phyloP scores from a whole-genome alignment of 2,329 filamentous ascomycete species.

The Neonectria hederae region DNA sequence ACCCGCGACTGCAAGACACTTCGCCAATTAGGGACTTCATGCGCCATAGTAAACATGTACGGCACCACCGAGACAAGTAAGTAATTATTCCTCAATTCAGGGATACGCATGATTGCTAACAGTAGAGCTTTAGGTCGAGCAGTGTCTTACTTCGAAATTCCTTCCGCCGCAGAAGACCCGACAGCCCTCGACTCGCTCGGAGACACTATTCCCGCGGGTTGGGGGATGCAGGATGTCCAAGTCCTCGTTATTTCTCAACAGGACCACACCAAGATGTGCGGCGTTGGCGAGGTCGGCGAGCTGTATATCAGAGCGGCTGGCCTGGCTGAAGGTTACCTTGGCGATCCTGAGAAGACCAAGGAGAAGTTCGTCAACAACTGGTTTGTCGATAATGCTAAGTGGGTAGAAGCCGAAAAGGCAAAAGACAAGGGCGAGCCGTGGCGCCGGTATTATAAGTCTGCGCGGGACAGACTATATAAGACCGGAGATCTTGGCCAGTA shows the following conservation, averaged over 20 bases:
- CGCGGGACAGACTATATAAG: conserved; percentile 84
- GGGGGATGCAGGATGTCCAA: conserved; percentile 90
- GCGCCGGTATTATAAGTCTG: conserved; percentile 80
- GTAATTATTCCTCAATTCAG: too few relatives aligned
- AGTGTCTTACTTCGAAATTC: too few relatives aligned
- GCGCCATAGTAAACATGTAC: too few relatives aligned
- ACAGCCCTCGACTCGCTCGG: conserved; percentile 52
- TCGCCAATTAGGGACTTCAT: too few relatives aligned
- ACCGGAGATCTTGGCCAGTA: conserved; percentile 77
- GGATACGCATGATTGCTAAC: too few relatives aligned
- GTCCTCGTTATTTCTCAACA: conserved; percentile 82
- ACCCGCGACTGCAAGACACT: conserved; percentile 79
- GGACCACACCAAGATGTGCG: conserved; percentile 73
- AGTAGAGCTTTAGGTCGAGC: too few relatives aligned
- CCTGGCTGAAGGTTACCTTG: conserved; percentile 83
- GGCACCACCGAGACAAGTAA: too few relatives aligned
- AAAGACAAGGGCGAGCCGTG: conserved; percentile 73
- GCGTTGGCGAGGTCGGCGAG: conserved; percentile 84
- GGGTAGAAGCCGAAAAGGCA: conserved; percentile 71
- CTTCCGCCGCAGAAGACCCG: conserved; percentile 46
- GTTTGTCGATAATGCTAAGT: conserved; percentile 80
- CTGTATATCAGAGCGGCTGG: conserved; percentile 85
- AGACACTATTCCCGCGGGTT: conserved; percentile 83
- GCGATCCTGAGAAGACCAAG: conserved; percentile 66
- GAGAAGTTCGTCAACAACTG: conserved; percentile 86